These are phyloP conservation scores for Apiospora pterosperma DNA, from an alignment of 2,329 filamentous ascomycete genomes.

Conservation along the genomic window DNA sequence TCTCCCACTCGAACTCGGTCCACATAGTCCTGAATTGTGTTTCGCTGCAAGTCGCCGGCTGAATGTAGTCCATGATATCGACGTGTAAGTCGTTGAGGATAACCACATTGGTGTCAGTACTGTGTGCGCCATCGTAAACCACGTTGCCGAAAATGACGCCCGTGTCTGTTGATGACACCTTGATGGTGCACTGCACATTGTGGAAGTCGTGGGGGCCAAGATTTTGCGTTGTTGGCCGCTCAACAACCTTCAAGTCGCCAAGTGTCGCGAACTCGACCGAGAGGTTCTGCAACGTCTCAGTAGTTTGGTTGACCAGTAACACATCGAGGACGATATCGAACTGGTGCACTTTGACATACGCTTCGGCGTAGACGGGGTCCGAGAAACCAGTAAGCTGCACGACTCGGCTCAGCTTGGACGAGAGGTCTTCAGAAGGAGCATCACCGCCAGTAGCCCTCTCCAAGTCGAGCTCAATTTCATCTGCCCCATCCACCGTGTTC, in stretches of 20 bases:
- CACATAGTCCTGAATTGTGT: conserved; percentile 99
- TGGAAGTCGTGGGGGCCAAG: conserved; percentile 93
- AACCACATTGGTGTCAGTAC: conserved; percentile 91
- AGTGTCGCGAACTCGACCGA: conserved; percentile 98
- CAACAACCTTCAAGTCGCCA: conserved; percentile 95
- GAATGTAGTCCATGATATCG: conserved; percentile 99
- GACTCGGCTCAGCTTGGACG: conserved; percentile 91
- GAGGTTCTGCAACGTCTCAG: conserved; percentile 92
- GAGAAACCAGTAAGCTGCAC: conserved; percentile 98
- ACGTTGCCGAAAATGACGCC: conserved; percentile 99
- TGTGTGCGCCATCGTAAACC: conserved; percentile 91
- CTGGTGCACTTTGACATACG: conserved; percentile 97
- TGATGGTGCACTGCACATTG: conserved; percentile 98
- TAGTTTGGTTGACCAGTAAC: conserved; percentile 93
- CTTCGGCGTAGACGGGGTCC: conserved; percentile 96
- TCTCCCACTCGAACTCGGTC: conserved; percentile 99
- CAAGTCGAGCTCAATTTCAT: conserved; percentile 85
- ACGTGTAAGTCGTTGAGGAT: conserved; percentile 98
- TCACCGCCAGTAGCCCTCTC: conserved; percentile 95
- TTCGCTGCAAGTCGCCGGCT: conserved; percentile 93
- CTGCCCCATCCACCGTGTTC: conserved; percentile 74
- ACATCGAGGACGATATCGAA: conserved; percentile 98
- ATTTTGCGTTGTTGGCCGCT: conserved; percentile 94
- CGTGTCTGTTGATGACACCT: conserved; percentile 96
- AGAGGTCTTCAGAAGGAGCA: conserved; percentile 75